phyloP scores from a whole-genome alignment of 345 rosid genomes.

The Dipteronia dyeriana region DNA sequence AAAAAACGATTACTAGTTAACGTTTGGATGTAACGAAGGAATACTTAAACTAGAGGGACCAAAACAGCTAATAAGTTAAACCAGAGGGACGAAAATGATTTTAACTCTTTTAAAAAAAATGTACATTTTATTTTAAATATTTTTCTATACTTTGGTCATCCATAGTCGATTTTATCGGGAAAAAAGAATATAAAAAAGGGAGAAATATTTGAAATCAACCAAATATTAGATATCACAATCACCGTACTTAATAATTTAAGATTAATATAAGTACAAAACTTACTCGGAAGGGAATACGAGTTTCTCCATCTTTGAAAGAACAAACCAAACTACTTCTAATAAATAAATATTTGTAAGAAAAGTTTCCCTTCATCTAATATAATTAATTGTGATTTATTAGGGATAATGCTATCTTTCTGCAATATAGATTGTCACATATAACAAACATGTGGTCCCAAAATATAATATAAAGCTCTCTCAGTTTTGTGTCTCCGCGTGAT shows the following conservation, averaged over 20 bases:
- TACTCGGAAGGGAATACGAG: not conserved
- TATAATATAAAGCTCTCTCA: not conserved
- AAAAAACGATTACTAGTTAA: no score
- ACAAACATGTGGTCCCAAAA: slow-evolving; percentile 3
- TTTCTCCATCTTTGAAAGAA: no score
- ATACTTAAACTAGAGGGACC: no score
- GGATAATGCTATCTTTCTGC: slow-evolving; percentile 4
- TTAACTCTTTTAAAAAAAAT: no score
- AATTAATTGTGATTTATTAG: not conserved
- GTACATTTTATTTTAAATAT: no score
- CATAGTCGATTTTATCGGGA: no score
- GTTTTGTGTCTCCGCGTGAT: not conserved
- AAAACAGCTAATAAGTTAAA: no score
- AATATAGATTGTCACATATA: not conserved
- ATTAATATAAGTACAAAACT: not conserved
- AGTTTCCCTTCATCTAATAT: not conserved
- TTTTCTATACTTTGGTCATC: no score
- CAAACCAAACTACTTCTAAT: not conserved
- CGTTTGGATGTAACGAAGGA: no score
- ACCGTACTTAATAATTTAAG: not conserved
- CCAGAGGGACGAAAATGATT: no score
- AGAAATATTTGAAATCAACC: not conserved
- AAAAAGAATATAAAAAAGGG: no score
- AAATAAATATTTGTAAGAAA: not conserved
- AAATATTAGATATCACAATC: not conserved